Conservation (phyloP, 2,329 filamentous ascomycete species). For the Ascochyta viciae-villosae region DNA sequence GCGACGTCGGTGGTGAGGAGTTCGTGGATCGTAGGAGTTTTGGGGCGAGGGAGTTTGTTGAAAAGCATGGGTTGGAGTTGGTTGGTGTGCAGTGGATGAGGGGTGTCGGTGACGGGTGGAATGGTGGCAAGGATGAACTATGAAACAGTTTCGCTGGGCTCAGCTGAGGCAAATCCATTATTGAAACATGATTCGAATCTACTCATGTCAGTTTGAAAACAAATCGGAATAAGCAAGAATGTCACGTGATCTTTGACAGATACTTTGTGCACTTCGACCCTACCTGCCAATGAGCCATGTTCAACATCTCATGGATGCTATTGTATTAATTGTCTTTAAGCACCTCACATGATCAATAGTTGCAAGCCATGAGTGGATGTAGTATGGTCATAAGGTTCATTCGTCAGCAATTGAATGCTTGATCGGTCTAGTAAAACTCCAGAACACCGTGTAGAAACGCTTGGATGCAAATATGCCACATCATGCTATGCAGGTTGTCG, state of each 20-base stretch:
- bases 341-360: neutral
- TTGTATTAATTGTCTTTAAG: neutral
- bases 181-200: no score
- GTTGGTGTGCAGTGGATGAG: slow-evolving; percentile 48
- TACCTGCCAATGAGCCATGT: neutral
- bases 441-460: slow-evolving; percentile 21
- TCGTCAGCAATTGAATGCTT: slow-evolving; percentile 30
- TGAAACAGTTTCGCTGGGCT: neutral
- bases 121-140: slow-evolving; percentile 10
- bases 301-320: neutral
- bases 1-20: slow-evolving; percentile 45
- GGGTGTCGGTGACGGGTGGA: slow-evolving; percentile 48
- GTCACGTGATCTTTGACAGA: no score
- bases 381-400: slow-evolving; percentile 17
- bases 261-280: neutral
- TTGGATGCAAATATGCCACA: slow-evolving; percentile 21
- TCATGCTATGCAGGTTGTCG: slow-evolving; percentile 21
- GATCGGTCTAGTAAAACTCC: slow-evolving; percentile 24
- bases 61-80: slow-evolving; percentile 36
- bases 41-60: slow-evolving; percentile 30
- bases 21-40: slow-evolving; percentile 46
- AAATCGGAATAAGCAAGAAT: no score
- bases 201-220: no score
- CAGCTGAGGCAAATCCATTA: no score
- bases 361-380: neutral